phyloP scores from a whole-genome alignment of 192 early-diverging fungal species.

The Coemansia sp. region DNA sequence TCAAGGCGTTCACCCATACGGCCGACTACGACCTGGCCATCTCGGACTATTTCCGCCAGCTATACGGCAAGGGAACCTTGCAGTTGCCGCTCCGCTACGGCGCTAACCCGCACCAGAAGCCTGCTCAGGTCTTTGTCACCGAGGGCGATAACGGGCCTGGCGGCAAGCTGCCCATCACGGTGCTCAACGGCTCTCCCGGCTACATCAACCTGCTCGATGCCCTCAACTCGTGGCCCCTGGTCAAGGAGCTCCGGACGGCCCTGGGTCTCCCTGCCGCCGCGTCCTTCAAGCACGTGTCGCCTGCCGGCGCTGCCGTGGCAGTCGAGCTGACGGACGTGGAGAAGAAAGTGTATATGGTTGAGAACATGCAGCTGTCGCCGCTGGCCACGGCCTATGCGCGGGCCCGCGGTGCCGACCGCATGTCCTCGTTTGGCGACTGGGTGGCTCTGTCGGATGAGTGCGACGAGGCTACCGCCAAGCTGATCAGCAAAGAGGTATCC shows the following conservation, averaged over 20 bases:
- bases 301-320: constrained; percentile 95
- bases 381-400: constrained; percentile 93
- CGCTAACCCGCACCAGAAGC: constrained; percentile 98
- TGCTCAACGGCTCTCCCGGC: constrained; percentile 90
- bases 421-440: constrained; percentile 99
- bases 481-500: constrained; percentile 94
- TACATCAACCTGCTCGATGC: constrained; percentile 99
- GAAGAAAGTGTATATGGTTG: constrained; percentile 89
- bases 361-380: constrained; percentile 81
- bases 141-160: constrained; percentile 46
- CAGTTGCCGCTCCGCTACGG: constrained; percentile 92
- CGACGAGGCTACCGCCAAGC: constrained; percentile 89
- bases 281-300: constrained; percentile 99
- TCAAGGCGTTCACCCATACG: constrained; percentile 97
- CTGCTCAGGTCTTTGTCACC: constrained; percentile 87
- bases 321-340: constrained; percentile 75
- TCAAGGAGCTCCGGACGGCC: constrained; percentile 90
- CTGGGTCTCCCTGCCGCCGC: constrained; percentile 91
- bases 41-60: constrained; percentile 89
- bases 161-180: constrained; percentile 75
- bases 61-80: constrained; percentile 75
- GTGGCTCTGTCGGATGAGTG: constrained; percentile 87
- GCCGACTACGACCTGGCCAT: constrained; percentile 95
- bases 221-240: constrained; percentile 94
- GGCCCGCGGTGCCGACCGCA: constrained; percentile 97